Evolutionary conservation across 1,139 yeast species (phyloP), one percentile per base, ranked within the genome.

Genomic region (Blastobotrys arbuscula): DNA sequence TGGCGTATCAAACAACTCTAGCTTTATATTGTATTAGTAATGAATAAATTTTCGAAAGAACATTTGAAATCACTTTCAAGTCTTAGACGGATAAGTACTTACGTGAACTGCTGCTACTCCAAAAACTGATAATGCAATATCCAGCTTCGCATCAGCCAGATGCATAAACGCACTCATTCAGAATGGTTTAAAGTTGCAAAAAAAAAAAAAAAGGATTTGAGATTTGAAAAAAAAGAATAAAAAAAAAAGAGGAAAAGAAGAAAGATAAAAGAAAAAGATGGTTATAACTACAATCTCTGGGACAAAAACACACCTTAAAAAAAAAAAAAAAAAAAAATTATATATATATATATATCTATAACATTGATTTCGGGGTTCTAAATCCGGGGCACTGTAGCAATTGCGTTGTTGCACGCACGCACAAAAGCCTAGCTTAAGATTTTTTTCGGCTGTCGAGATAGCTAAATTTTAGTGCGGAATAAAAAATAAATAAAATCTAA

Each of bases 81-180:
- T 39, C 36, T 15, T 7, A 5, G 19, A n/a, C 10, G 26, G 31
- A 38, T 6, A 33, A 13, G 5, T 10, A 50, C 58, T 42, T 50
- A 57, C 60, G 49, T 56, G 55, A 20, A 59, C 44, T 7, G 62
- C 54, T 13, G 61, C 56, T 39, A 59, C 52, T 10, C 63, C 63
- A 48, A 59, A 59, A 49, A 57, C 55, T 16, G 62, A 57, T 31
- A 53, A 51, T 39, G 53, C 51, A 4, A 59, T 46, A 28, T 57
- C 58, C 39, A 57, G 48, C 40, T 49, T 43, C 30, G 59, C 58
- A 26, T 51, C 46, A 23, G 52, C 49, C 35, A 49, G 45, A 37
- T 48, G 52, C 20, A 51, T 40, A 46, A 47, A 52, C 31, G 45
- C 49, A 47, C 39, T 45, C 50, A 45, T 46, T 28, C 31, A 28